A percentile compares a stretch with the other conserved stretches of the same genome.
Conservation (phyloP, 164 flowering plant genomes). For the Piper longum region DNA sequence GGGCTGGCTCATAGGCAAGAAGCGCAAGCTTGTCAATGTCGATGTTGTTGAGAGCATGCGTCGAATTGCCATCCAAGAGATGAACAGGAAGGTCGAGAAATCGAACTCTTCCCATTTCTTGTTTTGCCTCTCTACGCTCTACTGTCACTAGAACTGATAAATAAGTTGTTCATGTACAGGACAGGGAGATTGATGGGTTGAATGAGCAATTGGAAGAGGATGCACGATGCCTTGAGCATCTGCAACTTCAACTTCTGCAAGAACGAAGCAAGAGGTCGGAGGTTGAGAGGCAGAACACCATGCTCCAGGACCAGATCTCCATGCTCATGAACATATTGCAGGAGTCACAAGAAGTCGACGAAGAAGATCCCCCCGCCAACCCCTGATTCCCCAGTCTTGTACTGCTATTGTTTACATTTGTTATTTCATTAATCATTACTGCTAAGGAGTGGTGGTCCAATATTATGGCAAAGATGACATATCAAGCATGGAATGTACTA, state of each 20-base stretch:
- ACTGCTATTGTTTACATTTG: no score
- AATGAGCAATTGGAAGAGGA: conserved; percentile 87
- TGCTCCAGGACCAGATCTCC: conserved; percentile 56
- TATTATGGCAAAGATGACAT: no score
- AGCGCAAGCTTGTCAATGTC: conserved; percentile 90
- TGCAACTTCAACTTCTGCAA: conserved; percentile 71
- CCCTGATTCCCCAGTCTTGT: no score
- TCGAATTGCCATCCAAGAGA: conserved; percentile 84
- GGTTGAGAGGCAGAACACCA: conserved; percentile 57
- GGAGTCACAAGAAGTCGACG: conserved; percentile 33
- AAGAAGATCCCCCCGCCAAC: conserved; percentile 17
- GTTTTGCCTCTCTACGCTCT: background rate
- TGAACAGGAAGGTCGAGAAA: conserved; percentile 74
- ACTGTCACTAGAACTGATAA: background rate
- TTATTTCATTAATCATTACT: no score
- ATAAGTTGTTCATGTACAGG: conserved; percentile 27
- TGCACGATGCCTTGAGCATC: conserved; percentile 51
- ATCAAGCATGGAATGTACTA: no score
- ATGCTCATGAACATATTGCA: conserved; percentile 89
- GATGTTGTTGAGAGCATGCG: conserved; percentile 97
- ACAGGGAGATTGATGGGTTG: conserved; percentile 74
- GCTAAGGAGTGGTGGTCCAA: no score
- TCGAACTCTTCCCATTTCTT: background rate
- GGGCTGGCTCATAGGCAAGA: conserved; percentile 95
- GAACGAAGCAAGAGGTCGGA: conserved; percentile 68